Percentiles rank a stretch among this genome's conserved stretches.
These are phyloP conservation scores for Vachellia pachyceras DNA, from an alignment of 306 rosid genomes.

Conservation along the genomic window DNA sequence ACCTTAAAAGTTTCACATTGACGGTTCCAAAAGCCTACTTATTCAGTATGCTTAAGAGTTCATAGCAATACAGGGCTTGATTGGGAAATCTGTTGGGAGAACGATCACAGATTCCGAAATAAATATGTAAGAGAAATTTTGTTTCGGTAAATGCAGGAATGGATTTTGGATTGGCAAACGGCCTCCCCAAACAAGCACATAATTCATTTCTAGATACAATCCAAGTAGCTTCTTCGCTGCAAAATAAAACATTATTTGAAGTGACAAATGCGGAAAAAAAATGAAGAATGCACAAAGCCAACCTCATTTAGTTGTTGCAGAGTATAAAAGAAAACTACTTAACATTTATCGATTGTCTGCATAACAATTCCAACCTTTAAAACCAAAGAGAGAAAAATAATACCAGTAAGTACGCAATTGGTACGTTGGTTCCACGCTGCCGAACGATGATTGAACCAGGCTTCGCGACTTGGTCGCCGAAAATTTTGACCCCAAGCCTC, in stretches of 20 bases:
- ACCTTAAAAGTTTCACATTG: neutral
- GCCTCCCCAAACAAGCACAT: too few species aligned
- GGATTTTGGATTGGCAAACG: too few species aligned
- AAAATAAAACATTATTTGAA: neutral
- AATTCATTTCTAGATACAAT: neutral
- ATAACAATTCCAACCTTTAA: neutral
- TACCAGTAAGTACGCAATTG: neutral
- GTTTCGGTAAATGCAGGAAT: too few species aligned
- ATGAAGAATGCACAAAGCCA: neutral
- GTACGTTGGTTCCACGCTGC: conserved; percentile 94
- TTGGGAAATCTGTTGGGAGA: too few species aligned
- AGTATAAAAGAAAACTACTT: neutral
- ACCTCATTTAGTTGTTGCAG: neutral
- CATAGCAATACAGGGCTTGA: too few species aligned
- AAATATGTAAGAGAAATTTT: too few species aligned
- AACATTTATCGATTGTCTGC: neutral
- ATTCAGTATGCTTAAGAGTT: neutral
- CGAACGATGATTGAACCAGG: conserved; percentile 92
- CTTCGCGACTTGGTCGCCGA: conserved; percentile 85
- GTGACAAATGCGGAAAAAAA: neutral
- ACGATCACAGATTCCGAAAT: too few species aligned
- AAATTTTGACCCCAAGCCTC: conserved; percentile 93
- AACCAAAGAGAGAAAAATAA: neutral
- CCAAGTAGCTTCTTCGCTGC: neutral
- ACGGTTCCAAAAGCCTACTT: neutral